phyloP scores from a whole-genome alignment of 345 rosid genomes.

The Aegle marmelos region DNA sequence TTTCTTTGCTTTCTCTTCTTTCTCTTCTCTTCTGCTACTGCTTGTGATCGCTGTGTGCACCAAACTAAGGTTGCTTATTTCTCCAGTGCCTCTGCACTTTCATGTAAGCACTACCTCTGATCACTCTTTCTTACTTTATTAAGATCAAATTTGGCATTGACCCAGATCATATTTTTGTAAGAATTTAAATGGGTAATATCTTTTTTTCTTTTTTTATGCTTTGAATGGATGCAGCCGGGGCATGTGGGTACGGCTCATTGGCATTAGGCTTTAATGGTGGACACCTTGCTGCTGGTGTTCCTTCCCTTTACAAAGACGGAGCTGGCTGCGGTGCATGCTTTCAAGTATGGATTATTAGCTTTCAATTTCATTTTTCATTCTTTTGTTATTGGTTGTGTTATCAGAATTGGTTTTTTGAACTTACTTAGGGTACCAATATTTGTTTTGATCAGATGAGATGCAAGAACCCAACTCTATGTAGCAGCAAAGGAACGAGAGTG shows the following conservation, averaged over 20 bases:
- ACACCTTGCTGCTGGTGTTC: conserved; percentile 62
- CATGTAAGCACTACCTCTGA: conserved; percentile 34
- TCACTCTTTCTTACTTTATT: background rate
- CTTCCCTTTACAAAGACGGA: conserved; percentile 80
- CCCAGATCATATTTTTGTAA: conserved; percentile 27
- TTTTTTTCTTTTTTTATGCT: conserved; percentile 7
- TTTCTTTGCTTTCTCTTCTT: conserved; percentile 34
- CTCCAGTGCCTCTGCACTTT: conserved; percentile 63
- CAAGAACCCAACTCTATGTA: conserved; percentile 54
- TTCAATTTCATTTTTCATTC: background rate
- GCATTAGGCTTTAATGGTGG: conserved; percentile 67
- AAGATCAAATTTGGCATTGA: conserved; percentile 2
- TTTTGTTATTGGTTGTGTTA: background rate
- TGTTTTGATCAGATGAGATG: conserved; percentile 61
- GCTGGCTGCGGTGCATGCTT: conserved; percentile 92
- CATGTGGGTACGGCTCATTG: conserved; percentile 80
- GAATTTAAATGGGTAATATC: conserved; percentile 23
- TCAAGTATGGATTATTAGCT: conserved; percentile 36
- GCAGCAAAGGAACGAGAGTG: conserved; percentile 59
- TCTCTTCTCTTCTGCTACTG: conserved; percentile 44
- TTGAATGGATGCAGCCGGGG: conserved; percentile 64
- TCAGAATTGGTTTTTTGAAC: background rate
- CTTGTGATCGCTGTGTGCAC: conserved; percentile 90
- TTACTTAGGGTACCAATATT: background rate
- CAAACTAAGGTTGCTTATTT: conserved; percentile 64